Evolutionary conservation across 768 basidiomycete species (phyloP), one percentile per base, ranked within the genome.

Genomic region (Hydnomerulius pinastri): DNA sequence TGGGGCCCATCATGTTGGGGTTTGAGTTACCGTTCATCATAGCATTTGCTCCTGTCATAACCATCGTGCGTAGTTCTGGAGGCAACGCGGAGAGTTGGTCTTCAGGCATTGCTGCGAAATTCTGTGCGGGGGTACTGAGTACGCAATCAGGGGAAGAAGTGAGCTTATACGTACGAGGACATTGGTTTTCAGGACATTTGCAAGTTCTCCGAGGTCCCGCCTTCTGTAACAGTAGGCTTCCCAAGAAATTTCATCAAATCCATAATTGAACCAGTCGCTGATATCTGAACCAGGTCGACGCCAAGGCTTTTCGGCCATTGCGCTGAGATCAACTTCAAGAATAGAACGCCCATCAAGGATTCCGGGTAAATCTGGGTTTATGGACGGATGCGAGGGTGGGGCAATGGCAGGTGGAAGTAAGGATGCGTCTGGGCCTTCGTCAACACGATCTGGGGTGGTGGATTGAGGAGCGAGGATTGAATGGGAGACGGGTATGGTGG

Each of bases 201-300:
- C 89, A 48, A 88, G 76, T 50, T 92, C 91, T 2, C 89, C 86
- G 43, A 92, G 66, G 49, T 92, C 89, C 35, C 89, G 78, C 59
- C 92, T 77, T 59, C 91, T 80, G 68, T 90, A 87, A 59, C 87
- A 90, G 62, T 96, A 99, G 35, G 86, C 86, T 63, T 92, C 90
- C 93, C 94, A 99, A 28, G 89, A 90, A 13, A 91, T 79, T 71
- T 99, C 97, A 68, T 99, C 97, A 62, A 98, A 98, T 0, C 97
- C 97, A 59, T 97, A 98, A 70, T 99, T 98, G 72, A 99, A 99
- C 89, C 94, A 99, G 73, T 98, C 95, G 58, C 90, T 88, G 53
- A 97, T 77, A 73, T 97, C 93, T 4, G 90, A 86, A 28, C 97
- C 97, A 7, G 94, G 89, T 51, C 85, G 72, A 54, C 97, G 76